phyloP scores from a whole-genome alignment of 306 rosid species.

The Neltuma alba region DNA sequence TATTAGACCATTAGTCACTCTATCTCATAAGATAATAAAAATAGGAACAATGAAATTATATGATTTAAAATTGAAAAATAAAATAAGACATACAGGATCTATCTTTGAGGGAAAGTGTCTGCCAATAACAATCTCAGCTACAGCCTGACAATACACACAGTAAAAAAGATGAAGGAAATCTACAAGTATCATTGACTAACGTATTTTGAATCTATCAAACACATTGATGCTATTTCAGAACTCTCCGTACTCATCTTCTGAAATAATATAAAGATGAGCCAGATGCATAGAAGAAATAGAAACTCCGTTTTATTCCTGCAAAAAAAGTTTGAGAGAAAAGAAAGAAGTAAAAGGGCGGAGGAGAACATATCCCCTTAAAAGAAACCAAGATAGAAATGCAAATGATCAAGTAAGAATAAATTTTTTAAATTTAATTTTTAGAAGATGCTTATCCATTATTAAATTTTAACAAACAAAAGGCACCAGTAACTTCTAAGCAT shows the following conservation, averaged over 20 bases:
- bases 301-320: background rate
- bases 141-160: conserved; percentile 67
- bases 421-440: conserved; percentile 5
- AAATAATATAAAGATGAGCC: background rate
- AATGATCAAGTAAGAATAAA: background rate
- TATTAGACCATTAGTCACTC: background rate
- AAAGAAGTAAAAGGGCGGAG: background rate
- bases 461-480: background rate
- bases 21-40: background rate
- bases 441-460: background rate
- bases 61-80: conserved; percentile 5
- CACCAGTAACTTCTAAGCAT: conserved; percentile 13
- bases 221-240: background rate
- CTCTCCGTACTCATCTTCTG: background rate
- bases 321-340: background rate
- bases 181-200: conserved; percentile 7
- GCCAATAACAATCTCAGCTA: conserved; percentile 58
- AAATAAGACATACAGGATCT: conserved; percentile 64
- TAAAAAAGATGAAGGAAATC: background rate
- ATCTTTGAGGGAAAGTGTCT: conserved; percentile 60
- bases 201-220: conserved; percentile 7
- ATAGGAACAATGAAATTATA: background rate
- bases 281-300: conserved; percentile 3
- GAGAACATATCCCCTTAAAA: background rate
- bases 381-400: conserved; percentile 9